Base-by-base conservation (phyloP, 495 filamentous ascomycete species). In the Penicillium cosmopolitanum region DNA sequence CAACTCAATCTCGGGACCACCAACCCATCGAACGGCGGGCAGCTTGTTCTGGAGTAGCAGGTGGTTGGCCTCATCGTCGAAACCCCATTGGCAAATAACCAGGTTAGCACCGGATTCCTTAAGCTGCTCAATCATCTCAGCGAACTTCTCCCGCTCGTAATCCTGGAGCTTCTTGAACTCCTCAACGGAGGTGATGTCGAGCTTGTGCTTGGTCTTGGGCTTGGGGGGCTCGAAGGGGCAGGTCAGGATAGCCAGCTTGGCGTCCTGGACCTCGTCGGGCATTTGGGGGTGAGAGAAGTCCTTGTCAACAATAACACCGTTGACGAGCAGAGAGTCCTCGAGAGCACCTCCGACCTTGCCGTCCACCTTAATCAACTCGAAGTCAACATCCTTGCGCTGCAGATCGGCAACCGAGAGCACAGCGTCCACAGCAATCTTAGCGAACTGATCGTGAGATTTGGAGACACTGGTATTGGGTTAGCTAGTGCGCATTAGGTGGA, bases 201-300 rank as follows among this genome's bases (percentile, higher is more conserved):
- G 84, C 84, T 96, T 97, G 79, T 99, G 95, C 85, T 99, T 99
- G 25, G 95, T 99, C 87, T 99, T 99, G 50, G 95, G 95, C 83
- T 99, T 99, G 15, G 95, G 95, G n/a, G 95, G 95, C 78, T 99
- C 95, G 74, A 99, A 98, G 1, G 95, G 93, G 72, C 95, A 99
- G 44, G 95, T 99, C 47, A 99, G 80, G 66, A 99, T 98, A 42
- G 95, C 95, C 67, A 99, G 83, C 78, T 97, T 98, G 65, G 96
- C 95, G 76, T 99, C 91, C 55, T 78, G 81, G 53, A 99, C 94
- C 74, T 96, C 89, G 51, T 87, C 87, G 28, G 95, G 95, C 95
- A 99, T 99, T 74, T 99, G 95, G 15, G 95, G 96, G 75, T 99
- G 95, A 34, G 95, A 99, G 80, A 99, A 98, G 74, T 99, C 95